phyloP scores from a whole-genome alignment of 805 yeast genomes.

The Millerozyma acaciae region DNA sequence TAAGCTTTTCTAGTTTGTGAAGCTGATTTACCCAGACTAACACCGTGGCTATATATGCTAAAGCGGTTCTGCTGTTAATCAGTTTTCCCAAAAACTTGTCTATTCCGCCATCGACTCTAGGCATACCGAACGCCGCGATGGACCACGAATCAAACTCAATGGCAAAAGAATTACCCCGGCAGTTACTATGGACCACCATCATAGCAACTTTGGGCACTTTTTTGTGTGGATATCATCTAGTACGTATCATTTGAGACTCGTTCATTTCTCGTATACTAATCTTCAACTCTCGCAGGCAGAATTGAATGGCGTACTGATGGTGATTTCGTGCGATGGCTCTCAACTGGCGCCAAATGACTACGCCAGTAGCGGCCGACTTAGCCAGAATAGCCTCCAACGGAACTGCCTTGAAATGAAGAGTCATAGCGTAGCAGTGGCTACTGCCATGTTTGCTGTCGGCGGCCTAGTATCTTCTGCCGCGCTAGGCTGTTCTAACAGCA shows the following conservation, averaged over 20 bases:
- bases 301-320: constrained; percentile 30
- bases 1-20: too few species aligned
- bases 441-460: constrained; percentile 34
- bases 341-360: too few species aligned
- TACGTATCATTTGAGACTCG: background rate
- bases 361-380: too few species aligned
- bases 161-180: constrained; percentile 5
- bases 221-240: constrained; percentile 37
- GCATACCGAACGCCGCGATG: too few species aligned
- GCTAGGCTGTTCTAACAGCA: constrained; percentile 24
- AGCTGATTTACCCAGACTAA: too few species aligned
- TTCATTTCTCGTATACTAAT: background rate
- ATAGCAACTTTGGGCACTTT: constrained; percentile 33
- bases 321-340: constrained; percentile 25
- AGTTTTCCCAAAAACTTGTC: too few species aligned
- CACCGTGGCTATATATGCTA: too few species aligned
- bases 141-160: too few species aligned
- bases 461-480: constrained; percentile 30
- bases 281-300: constrained; percentile 19
- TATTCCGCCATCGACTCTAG: too few species aligned
- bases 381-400: too few species aligned
- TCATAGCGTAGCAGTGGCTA: constrained; percentile 20
- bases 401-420: too few species aligned
- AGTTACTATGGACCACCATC: constrained; percentile 33
- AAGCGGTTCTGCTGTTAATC: too few species aligned